Conservation (phyloP, 2,329 filamentous ascomycete genomes). For the Metarhizium sp. region DNA sequence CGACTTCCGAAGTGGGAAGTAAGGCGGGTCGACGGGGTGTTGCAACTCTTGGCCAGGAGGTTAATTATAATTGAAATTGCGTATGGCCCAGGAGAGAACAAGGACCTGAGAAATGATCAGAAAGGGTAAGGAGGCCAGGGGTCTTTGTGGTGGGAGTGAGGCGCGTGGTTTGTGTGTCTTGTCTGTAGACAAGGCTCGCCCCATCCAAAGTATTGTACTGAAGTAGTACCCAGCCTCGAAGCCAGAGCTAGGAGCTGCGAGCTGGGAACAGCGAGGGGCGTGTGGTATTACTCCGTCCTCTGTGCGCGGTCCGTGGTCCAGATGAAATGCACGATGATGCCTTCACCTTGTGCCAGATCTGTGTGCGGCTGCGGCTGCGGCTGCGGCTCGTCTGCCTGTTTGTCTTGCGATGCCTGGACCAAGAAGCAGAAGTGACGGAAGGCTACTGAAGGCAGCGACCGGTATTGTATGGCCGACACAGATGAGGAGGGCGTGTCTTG, state of each 20-base stretch:
- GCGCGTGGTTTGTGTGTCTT: background rate
- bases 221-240: background rate
- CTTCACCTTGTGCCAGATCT: slow-evolving; percentile 4
- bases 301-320: background rate
- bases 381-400: background rate
- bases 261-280: background rate
- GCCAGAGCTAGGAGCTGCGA: background rate
- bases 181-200: background rate
- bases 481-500: background rate
- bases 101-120: background rate
- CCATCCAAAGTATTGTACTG: background rate
- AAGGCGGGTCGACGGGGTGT: background rate
- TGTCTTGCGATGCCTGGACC: background rate
- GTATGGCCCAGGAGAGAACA: background rate
- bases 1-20: background rate
- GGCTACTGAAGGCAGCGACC: background rate
- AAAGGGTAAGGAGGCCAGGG: background rate
- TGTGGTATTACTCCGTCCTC: background rate
- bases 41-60: background rate
- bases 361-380: background rate
- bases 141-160: background rate
- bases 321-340: slow-evolving; percentile 4
- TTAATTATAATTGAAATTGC: background rate
- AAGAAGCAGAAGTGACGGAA: background rate
- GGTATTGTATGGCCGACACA: background rate